phyloP scores from a whole-genome alignment of 2,329 filamentous ascomycete genomes.

The Leptographium galeiforme region DNA sequence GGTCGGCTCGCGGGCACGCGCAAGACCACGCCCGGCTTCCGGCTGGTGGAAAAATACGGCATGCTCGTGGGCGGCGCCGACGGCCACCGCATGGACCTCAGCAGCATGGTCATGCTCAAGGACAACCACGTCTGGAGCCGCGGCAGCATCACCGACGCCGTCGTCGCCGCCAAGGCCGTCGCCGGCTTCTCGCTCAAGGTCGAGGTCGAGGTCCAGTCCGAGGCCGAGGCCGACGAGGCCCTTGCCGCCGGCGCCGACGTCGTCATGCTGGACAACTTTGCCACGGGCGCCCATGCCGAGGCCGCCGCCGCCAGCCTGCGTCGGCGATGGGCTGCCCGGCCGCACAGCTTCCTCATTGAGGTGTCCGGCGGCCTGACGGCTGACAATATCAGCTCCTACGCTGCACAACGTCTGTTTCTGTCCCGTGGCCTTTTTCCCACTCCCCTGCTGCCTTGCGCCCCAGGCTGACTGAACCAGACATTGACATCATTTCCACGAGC shows the following conservation, averaged over 20 bases:
- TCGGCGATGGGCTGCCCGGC: conserved; percentile 62
- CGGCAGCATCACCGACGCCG: conserved; percentile 73
- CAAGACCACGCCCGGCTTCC: conserved; percentile 93
- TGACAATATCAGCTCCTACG: conserved; percentile 71
- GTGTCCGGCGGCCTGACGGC: conserved; percentile 82
- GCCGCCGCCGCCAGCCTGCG: conserved; percentile 63
- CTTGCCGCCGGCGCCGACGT: conserved; percentile 85
- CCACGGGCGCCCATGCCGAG: conserved; percentile 58
- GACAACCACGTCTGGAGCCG: conserved; percentile 96
- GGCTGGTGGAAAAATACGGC: conserved; percentile 94
- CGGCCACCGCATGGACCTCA: conserved; percentile 80
- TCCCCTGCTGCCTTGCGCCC: neutral
- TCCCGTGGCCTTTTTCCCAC: neutral
- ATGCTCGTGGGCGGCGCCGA: conserved; percentile 92
- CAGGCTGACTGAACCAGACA: conserved; percentile 39
- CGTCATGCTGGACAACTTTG: conserved; percentile 94
- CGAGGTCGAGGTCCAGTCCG: conserved; percentile 86
- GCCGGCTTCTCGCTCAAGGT: conserved; percentile 88
- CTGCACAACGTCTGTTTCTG: conserved; percentile 48
- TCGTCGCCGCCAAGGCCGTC: conserved; percentile 67
- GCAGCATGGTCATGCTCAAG: conserved; percentile 96
- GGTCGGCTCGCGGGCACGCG: conserved; percentile 86
- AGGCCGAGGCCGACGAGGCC: conserved; percentile 82
- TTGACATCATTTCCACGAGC: conserved; percentile 93
- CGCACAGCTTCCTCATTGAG: conserved; percentile 63